Evolutionary conservation across 2,329 filamentous ascomycete genomes (phyloP).

Genomic region (Acephala macrosclerotiorum): DNA sequence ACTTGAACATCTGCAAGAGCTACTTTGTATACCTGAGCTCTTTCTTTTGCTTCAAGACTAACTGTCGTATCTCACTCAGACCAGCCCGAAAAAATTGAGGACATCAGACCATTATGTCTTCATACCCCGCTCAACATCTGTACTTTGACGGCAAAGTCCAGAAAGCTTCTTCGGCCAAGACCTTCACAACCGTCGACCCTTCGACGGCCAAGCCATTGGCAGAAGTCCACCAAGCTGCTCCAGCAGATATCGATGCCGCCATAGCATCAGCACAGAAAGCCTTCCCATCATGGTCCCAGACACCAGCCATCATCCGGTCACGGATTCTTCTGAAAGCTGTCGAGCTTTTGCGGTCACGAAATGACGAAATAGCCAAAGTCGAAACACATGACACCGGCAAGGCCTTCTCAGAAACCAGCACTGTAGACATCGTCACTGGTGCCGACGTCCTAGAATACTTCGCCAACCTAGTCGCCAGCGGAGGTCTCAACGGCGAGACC

Average conservation of each 20-base stretch:
- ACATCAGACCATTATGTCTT: slow-evolving; percentile 35
- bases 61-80: background rate
- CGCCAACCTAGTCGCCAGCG: slow-evolving; percentile 78
- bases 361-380: slow-evolving; percentile 79
- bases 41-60: background rate
- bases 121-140: slow-evolving; percentile 65
- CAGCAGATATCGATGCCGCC: slow-evolving; percentile 73
- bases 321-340: slow-evolving; percentile 82
- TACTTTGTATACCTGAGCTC: background rate
- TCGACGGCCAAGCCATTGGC: slow-evolving; percentile 73
- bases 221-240: slow-evolving; percentile 74
- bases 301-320: slow-evolving; percentile 75
- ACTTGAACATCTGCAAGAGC: background rate
- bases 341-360: slow-evolving; percentile 74
- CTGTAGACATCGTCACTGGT: slow-evolving; percentile 83
- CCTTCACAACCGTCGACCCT: slow-evolving; percentile 78
- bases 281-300: slow-evolving; percentile 79
- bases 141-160: slow-evolving; percentile 79
- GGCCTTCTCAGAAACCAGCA: slow-evolving; percentile 82
- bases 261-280: slow-evolving; percentile 74
- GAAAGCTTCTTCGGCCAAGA: slow-evolving; percentile 62
- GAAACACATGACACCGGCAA: slow-evolving; percentile 91
- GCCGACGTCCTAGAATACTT: slow-evolving; percentile 89
- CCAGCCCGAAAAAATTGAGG: background rate
- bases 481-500: slow-evolving; percentile 82